Evolutionary conservation across 305 asterid genomes (phyloP), one percentile per base, ranked within the genome.

Genomic region (Petunia hybrid): DNA sequence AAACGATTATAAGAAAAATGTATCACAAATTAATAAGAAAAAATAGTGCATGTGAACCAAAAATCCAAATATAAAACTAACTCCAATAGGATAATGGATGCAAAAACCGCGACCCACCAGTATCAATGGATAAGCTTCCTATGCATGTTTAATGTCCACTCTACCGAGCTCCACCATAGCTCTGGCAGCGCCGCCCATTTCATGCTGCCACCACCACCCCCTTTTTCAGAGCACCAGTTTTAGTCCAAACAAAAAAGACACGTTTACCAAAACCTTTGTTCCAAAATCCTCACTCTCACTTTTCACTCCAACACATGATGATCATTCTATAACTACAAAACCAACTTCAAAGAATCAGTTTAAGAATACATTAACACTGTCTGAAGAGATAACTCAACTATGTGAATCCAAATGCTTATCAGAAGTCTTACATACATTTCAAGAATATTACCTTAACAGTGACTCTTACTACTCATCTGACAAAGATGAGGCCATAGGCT

Each of bases 311-410:
- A 31, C 80, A 73, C 36, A 5, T 51, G 78, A 51, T 9, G 63
- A 48, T 48, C 46, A 14, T 1, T 43, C 73, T 62, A 10, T 38
- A 60, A 61, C 61, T 61, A 4, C 8, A 8, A 64, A 46, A 43
- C 56, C 61, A 2, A 43, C 3, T 31, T 74, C 14, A 61, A 55
- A 74, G 64, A 53, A 73, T 16, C 77, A 31, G 14, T 3, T 51
- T 8, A 51, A 36, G 78, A 51, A 14, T 1, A 60, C 56, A 36
- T 45, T 62, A 62, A 62, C 41, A 1, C 80, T 76, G 3, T 51
- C 69, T 46, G 45, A 75, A 78, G 68, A 86, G 56, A 86, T 86
- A 12, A 68, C 39, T 2, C 35, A 81, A 14, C 84, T 86, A 1
- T 83, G 80, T n/a, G 78, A 81, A 67, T 42, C 82, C 12, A 67